Base-by-base conservation (phyloP, 2,329 filamentous ascomycete species). In the Xylariomycetidae sp. region DNA sequence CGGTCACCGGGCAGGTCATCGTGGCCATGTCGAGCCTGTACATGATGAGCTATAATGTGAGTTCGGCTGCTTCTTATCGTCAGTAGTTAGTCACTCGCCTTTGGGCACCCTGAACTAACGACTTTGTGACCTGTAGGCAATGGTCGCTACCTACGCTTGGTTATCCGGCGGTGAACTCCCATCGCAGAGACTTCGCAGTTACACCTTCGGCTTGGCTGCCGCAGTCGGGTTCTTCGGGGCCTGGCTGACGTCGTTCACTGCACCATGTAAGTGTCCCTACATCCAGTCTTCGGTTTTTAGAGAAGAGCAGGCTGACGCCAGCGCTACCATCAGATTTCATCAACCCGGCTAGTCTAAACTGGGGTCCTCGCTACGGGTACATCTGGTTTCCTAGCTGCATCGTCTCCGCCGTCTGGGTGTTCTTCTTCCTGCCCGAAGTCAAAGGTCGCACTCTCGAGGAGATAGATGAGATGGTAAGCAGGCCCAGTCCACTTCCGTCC, bases 191-290 rank as follows among this genome's bases (percentile, higher is more conserved):
- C 59, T 74, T 10, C 66, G 71, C 23, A 66, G 62, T 8, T 67
- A 74, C 42, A 74, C 70, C 0, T 71, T 73, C 34, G 70, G 70
- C 27, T 51, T 67, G 13, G 67, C 67, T 3, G 63, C 69, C 6
- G 64, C 67, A 3, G 53, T 66, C 13, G 67, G 63, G 2, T 74
- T 73, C 43, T 52, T 71, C 13, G 66, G 63, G 5, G 70, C 67
- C 6, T 73, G 69, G 69, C 56, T 68, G 7, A 66, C 67, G 0
- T 70, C 67, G 0, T 74, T 73, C 42, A 73, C 70, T 0, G 68
- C 69, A 5, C 70, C 69, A 2, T 74, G 45, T 48, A 41, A 44
- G 45, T 34, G n/a, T 10, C n/a, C n/a, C n/a, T n/a, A n/a, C n/a
- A n/a, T 34, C 10, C 4, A 10, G 13, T 23, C 12, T 31, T 19